Conservation (phyloP, 345 rosid genomes). For the Physaria fendleri region DNA sequence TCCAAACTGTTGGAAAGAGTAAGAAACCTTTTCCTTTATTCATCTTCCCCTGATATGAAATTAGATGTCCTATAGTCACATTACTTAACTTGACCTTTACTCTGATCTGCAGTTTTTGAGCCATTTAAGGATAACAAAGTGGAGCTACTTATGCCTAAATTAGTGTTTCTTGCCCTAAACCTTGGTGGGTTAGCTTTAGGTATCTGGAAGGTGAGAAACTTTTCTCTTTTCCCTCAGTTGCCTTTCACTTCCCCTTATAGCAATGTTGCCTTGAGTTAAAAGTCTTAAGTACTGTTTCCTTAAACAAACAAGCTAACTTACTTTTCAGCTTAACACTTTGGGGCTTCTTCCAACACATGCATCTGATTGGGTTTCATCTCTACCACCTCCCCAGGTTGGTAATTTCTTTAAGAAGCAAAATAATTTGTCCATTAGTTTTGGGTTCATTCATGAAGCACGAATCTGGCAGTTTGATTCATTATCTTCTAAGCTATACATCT, state of each 20-base stretch:
- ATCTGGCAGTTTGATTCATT: background rate
- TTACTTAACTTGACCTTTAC: slow-evolving; percentile 1
- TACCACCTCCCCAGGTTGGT: slow-evolving; percentile 89
- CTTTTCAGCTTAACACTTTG: slow-evolving; percentile 83
- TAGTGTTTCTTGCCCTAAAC: slow-evolving; percentile 88
- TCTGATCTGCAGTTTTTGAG: slow-evolving; percentile 71
- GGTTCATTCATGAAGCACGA: background rate
- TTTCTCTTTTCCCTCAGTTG: background rate
- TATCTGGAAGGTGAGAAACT: slow-evolving; percentile 80
- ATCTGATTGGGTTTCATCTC: slow-evolving; percentile 98
- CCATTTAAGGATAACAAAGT: slow-evolving; percentile 93
- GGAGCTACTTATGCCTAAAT: slow-evolving; percentile 83
- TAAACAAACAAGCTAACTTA: slow-evolving; percentile 10
- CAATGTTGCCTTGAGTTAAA: background rate
- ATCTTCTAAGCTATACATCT: background rate
- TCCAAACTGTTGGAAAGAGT: slow-evolving; percentile 97
- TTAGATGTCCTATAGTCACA: background rate
- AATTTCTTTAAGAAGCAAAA: background rate
- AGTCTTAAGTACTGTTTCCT: background rate
- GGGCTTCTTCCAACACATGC: slow-evolving; percentile 99
- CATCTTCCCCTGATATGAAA: background rate
- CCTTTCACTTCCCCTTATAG: background rate
- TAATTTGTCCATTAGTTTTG: background rate
- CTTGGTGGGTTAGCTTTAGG: slow-evolving; percentile 91
- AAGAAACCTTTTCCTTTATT: slow-evolving; percentile 21